Conservation (phyloP, 2,329 filamentous ascomycete genomes). For the Helotiales sp. region DNA sequence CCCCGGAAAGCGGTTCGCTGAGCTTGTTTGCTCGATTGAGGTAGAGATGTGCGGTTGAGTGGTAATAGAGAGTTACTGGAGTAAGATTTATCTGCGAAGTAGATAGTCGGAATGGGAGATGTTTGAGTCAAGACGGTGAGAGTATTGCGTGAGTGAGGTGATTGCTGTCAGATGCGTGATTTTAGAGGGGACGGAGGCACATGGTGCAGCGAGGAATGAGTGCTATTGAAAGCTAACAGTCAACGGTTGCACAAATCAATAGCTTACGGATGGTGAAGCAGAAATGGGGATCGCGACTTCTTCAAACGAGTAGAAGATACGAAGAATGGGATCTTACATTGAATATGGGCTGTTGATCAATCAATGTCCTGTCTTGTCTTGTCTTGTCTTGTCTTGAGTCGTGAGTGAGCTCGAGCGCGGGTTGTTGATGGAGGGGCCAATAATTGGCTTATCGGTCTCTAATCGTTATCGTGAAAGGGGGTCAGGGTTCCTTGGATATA, state of each 20-base stretch:
- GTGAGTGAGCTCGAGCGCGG: not conserved
- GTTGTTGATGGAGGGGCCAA: not conserved
- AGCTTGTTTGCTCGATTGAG: not conserved
- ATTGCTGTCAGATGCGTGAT: not conserved
- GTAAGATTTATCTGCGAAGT: not conserved
- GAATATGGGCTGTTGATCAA: not conserved
- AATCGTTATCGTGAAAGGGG: slow-evolving; percentile 9
- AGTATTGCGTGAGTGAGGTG: not conserved
- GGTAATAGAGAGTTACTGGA: not conserved
- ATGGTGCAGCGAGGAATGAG: not conserved
- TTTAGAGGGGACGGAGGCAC: not conserved
- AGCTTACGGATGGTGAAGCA: not conserved
- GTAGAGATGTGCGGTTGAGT: not conserved
- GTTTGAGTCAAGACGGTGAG: not conserved
- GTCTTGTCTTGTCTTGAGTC: no score
- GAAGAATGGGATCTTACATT: slow-evolving; percentile 3
- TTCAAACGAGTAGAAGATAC: not conserved
- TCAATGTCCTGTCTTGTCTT: no score
- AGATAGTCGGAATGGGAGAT: not conserved
- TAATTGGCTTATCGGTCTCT: slow-evolving; percentile 1
- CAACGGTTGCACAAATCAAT: not conserved
- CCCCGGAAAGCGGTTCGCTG: not conserved
- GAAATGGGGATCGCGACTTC: not conserved
- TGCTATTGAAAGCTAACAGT: not conserved
- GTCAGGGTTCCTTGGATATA: not conserved